Evolutionary conservation across 106 monocot species (phyloP), one percentile per base, ranked within the genome.

Genomic region (Ottelia alismoides): DNA sequence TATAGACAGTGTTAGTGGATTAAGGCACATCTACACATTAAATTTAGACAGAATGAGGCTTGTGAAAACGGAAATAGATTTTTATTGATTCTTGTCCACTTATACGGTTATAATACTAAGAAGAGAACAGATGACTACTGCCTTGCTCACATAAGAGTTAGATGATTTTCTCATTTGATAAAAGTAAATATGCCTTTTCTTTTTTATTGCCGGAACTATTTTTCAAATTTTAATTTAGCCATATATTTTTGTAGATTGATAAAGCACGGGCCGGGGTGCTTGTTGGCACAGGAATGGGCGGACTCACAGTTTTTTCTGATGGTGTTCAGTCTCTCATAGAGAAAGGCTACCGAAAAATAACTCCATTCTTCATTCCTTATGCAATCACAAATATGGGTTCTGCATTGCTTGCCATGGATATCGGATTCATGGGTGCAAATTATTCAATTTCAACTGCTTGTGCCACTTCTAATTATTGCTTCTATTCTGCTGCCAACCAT

Each of bases 401-500:
- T 66, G 94, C 94, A 30, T 69, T 96, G 63, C 85, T 96, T 51
- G 94, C 83, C 17, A 96, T 96, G 88, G 94, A 96, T 67, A 65
- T 88, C 56, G 94, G 94, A 46, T 96, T 88, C 70, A 96, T 96
- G 94, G 94, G 94, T 64, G 78, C 88, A 52, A 96, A 96, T 22
- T 96, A 96, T 66, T 96, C 94, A 32, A 88, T 96, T 70, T 96
- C 94, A 64, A 96, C 94, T 61, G 94, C 94, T 52, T 96, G 94
- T 74, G 94, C 94, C 52, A 96, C 94, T n/a, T 88, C 88, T 11
- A 96, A 96, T 47, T 96, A 82, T 49, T 96, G 94, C 58, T 88
- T 96, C 64, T 88, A 85, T 72, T 76, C 84, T 71, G 94, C 94
- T 72, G 94, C 94, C 11, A 96, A 88, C 54, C 94, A 96, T 65